A percentile compares a stretch with the other conserved stretches of the same genome.
These are phyloP conservation scores for Cryphonectria naterciae DNA, from an alignment of 2,329 filamentous ascomycete genomes.

Conservation along the genomic window DNA sequence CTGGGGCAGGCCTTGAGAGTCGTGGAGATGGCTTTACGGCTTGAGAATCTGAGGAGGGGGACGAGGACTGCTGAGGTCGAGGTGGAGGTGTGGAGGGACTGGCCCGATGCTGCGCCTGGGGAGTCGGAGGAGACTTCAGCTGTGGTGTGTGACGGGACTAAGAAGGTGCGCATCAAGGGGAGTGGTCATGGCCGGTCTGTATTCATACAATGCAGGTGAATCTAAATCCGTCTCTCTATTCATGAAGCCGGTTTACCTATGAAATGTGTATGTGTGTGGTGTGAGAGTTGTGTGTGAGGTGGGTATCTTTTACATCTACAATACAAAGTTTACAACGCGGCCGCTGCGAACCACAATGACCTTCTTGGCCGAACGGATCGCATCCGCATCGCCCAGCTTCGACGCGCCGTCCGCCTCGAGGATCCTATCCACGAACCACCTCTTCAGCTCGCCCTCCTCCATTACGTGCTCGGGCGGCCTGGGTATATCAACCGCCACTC, in stretches of 20 bases:
- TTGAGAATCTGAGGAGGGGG: conserved; percentile 30
- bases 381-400: conserved; percentile 54
- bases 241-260: background rate
- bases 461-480: conserved; percentile 48
- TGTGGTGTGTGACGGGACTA: conserved; percentile 29
- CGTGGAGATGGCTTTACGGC: conserved; percentile 47
- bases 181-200: conserved; percentile 54
- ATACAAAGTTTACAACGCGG: conserved; percentile 75
- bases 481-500: conserved; percentile 68
- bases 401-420: conserved; percentile 63
- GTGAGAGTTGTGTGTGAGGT: background rate
- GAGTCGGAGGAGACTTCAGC: conserved; percentile 36
- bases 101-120: conserved; percentile 50
- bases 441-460: conserved; percentile 50
- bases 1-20: conserved; percentile 69
- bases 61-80: conserved; percentile 37
- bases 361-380: conserved; percentile 60
- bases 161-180: conserved; percentile 47
- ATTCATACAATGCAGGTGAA: conserved; percentile 35
- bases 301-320: conserved; percentile 39
- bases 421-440: conserved; percentile 66
- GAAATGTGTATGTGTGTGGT: background rate
- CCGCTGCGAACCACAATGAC: conserved; percentile 70
- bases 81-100: conserved; percentile 75
- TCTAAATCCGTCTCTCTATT: background rate